Percentiles rank a stretch among this genome's conserved stretches.
Evolutionary conservation across 176 grass and related monocot genomes (phyloP).

Genomic region (Secale cereale): DNA sequence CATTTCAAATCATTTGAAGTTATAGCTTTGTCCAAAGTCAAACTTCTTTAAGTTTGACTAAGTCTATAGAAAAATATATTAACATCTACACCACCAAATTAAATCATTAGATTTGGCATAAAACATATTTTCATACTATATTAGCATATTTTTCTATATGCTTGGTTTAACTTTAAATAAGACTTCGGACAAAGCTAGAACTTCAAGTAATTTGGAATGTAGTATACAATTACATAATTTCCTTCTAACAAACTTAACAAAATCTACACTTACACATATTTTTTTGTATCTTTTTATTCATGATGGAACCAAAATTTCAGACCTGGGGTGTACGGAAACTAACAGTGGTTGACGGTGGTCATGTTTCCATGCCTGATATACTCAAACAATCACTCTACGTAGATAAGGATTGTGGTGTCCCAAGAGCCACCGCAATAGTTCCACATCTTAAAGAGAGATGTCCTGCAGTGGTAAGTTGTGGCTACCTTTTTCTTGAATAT

Average conservation of each 20-base stretch:
- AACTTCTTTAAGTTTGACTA: too few species aligned
- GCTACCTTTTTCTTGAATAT: neutral
- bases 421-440: slow-evolving; percentile 70
- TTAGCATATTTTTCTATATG: too few species aligned
- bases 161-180: too few species aligned
- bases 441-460: slow-evolving; percentile 77
- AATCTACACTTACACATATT: neutral
- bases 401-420: slow-evolving; percentile 74
- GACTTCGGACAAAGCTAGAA: too few species aligned
- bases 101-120: too few species aligned
- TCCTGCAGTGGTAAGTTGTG: slow-evolving; percentile 62
- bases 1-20: too few species aligned
- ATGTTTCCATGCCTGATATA: slow-evolving; percentile 70
- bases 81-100: too few species aligned
- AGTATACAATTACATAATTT: neutral
- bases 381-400: slow-evolving; percentile 84
- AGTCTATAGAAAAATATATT: too few species aligned
- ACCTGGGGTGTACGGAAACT: slow-evolving; percentile 92
- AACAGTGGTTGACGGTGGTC: slow-evolving; percentile 62
- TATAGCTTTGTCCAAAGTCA: too few species aligned
- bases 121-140: too few species aligned
- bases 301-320: slow-evolving; percentile 39
- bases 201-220: too few species aligned
- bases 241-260: slow-evolving; percentile 4
- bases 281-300: slow-evolving; percentile 8